Base-by-base conservation (phyloP, 2,329 filamentous ascomycete genomes). In the Neocatenulostroma microsporum region DNA sequence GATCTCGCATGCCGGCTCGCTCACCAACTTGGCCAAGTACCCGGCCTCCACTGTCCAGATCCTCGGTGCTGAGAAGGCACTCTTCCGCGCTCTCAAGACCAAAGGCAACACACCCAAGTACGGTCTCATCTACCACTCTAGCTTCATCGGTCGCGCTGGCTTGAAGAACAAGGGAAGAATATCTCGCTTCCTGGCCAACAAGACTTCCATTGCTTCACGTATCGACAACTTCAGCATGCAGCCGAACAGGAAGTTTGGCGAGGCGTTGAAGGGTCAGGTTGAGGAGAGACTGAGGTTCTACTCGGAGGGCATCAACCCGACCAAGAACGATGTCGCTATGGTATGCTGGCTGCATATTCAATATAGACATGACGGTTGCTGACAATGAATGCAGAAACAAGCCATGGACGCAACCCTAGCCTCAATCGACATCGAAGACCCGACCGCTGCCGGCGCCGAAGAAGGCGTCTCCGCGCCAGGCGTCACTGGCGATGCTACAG, bases 31-130 rank as follows among this genome's bases (percentile, higher is more conserved):
- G 41, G 84, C 88, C 60, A 98, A 98, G 70, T 94, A 94, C 68
- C 91, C 91, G 46, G 91, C 93, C 43, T 96, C 89, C 8, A 98
- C 91, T 11, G 84, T 98, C 21, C 91, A 98, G 70, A 98, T 98
- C 59, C 80, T 98, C 34, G 93, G 91, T 61, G 91, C 91, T 36
- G 91, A 98, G 71, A 98, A 98, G 74, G 89, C 89, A 18, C 78
- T 96, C 20, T 96, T 96, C 78, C 81, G 89, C 59, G 89, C 89
- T n/a, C 72, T 98, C 55, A 98, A 98, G 80, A 95, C 84, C 52
- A 96, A 96, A 75, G 88, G 88, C 47, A 95, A 95, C 68, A 98
- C 91, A 2, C 91, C 91, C 47, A 98, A 98, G 69, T 98, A 98
- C 58, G 91, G 91, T 62, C 73, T 98, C 31, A 85, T 98, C 60